Evolutionary conservation across 108 stramenopile species (phyloP), one percentile per base, ranked within the genome.

Genomic region (Conticribra guillardii): DNA sequence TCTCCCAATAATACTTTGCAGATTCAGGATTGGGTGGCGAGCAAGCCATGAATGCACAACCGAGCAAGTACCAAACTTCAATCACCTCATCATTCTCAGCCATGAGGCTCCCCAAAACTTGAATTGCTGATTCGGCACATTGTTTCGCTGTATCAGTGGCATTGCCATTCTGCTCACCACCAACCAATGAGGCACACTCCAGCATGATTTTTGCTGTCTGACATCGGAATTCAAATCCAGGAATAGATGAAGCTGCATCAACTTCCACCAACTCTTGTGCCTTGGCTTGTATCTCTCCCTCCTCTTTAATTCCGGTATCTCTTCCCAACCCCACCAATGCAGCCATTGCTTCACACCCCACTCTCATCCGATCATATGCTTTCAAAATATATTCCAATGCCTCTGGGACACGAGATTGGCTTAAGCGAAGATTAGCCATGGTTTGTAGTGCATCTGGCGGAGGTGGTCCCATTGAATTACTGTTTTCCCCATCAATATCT

Each of bases 71-170:
- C 87, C 89, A 95, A 60, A 88, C 84, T 67, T 95, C 94, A n/a
- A 91, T 71, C 2, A 95, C 90, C 60, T 92, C 91, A 62, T 95
- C 94, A 64, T 95, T 87, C 78, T 95, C 91, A 23, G 91, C 88
- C 71, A 95, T 49, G 8, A 95, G 73, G 75, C 91, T 93, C 18
- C 91, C 91, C 41, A 95, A 53, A 8, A 95, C 91, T 50, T 82
- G 81, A 54, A 93, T 87, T 28, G 90, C 91, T 4, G 89, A 83
- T 24, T 85, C 66, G 17, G 74, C 65, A 34, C 91, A 91, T 71
- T 79, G 65, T 18, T 82, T 71, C 26, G 60, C 74, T 58, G 74
- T 59, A 29, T 64, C 69, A 7, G 17, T 31, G 0, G 41, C 11
- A 17, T 74, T 23, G 18, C 48, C 32, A n/a, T 54, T 58, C 1